phyloP scores from a whole-genome alignment of 345 rosid species.

The Excoecaria cochinchinensis region DNA sequence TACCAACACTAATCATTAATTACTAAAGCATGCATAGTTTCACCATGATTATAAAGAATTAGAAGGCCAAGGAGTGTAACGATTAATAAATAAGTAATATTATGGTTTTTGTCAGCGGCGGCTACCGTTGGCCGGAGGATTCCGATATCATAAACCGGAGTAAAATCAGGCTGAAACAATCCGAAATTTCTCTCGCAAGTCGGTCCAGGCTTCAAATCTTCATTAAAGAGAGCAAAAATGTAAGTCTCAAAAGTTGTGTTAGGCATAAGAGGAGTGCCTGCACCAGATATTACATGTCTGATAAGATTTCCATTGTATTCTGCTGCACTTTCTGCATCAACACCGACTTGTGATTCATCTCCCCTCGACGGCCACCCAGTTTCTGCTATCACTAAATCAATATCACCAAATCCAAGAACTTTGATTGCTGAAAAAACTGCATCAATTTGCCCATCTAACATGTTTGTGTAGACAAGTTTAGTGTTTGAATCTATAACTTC shows the following conservation, averaged over 20 bases:
- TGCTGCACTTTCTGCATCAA: conserved; percentile 50
- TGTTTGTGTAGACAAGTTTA: conserved; percentile 56
- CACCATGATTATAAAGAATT: conserved; percentile 21
- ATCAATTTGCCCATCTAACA: conserved; percentile 91
- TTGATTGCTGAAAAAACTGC: conserved; percentile 81
- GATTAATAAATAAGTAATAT: conserved; percentile 31
- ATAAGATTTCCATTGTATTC: conserved; percentile 64
- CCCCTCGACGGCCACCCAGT: conserved; percentile 92
- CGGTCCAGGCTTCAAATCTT: conserved; percentile 77
- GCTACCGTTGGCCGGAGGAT: conserved; percentile 72
- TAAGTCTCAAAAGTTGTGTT: conserved; percentile 80
- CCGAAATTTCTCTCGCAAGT: conserved; percentile 70
- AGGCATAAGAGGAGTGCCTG: conserved; percentile 85
- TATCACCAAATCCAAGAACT: conserved; percentile 53
- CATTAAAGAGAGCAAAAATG: conserved; percentile 85
- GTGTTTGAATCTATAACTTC: conserved; percentile 58
- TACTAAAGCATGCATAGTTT: not conserved
- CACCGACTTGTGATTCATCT: conserved; percentile 56
- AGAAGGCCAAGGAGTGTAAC: conserved; percentile 29
- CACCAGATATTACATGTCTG: conserved; percentile 53
- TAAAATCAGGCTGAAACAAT: conserved; percentile 60
- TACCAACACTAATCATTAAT: not conserved
- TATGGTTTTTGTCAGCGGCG: conserved; percentile 30
- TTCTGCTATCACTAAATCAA: conserved; percentile 80
- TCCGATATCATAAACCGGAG: conserved; percentile 67